These are phyloP conservation scores for Microthlaspi erraticum DNA, from an alignment of 345 rosid species.

Conservation along the genomic window DNA sequence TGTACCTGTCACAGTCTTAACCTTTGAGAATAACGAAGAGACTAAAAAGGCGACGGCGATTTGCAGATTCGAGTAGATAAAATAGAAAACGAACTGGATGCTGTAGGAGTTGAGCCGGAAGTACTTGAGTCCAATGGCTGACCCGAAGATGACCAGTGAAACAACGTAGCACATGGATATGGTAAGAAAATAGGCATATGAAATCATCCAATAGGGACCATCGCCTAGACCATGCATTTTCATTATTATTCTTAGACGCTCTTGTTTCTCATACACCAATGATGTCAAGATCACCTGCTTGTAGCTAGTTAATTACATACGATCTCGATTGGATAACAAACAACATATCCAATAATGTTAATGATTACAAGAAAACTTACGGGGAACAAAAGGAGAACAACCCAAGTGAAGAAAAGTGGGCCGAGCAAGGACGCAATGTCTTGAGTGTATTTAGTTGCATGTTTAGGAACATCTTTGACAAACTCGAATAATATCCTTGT, in stretches of 20 bases:
- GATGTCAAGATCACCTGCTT: constrained; percentile 76
- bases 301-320: background rate
- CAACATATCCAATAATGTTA: background rate
- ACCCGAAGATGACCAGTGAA: constrained; percentile 76
- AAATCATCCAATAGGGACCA: constrained; percentile 93
- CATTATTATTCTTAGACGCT: constrained; percentile 90
- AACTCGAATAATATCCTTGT: constrained; percentile 43
- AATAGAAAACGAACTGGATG: constrained; percentile 72
- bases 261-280: constrained; percentile 84
- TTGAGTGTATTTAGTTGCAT: background rate
- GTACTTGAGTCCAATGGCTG: constrained; percentile 79
- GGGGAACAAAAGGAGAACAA: constrained; percentile 89
- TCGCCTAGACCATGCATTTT: constrained; percentile 98
- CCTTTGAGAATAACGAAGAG: constrained; percentile 67
- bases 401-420: constrained; percentile 69
- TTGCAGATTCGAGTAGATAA: constrained; percentile 77
- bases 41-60: constrained; percentile 69
- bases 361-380: constrained; percentile 53
- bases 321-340: background rate
- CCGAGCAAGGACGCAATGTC: constrained; percentile 54
- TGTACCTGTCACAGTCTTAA: constrained; percentile 85
- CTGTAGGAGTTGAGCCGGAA: constrained; percentile 71
- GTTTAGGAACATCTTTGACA: constrained; percentile 47
- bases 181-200: constrained; percentile 75
- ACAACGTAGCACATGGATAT: constrained; percentile 67